Evolutionary conservation across 352 stramenopile species (phyloP).

Genomic region (Pythium pyrilobum): DNA sequence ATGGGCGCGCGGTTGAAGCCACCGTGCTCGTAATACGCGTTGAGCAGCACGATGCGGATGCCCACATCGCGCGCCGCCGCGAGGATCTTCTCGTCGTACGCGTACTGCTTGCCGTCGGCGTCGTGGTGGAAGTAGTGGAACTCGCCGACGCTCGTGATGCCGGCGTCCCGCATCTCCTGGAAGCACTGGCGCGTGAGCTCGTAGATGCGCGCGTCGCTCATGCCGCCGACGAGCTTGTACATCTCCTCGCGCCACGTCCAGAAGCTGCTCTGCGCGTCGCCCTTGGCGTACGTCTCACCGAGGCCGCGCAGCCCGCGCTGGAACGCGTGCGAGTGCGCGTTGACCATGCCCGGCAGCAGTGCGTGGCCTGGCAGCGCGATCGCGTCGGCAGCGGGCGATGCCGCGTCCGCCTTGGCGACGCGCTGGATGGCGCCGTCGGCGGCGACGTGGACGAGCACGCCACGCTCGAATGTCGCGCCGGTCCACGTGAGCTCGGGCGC

Average conservation of each 20-base stretch:
- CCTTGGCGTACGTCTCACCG: conserved; percentile 69
- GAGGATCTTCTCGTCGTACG: conserved; percentile 68
- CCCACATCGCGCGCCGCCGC: conserved; percentile 53
- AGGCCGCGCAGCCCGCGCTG: conserved; percentile 63
- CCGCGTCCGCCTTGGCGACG: conserved; percentile 16
- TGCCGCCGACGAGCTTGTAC: conserved; percentile 70
- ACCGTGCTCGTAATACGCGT: conserved; percentile 71
- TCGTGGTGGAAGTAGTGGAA: conserved; percentile 83
- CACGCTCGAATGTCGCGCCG: conserved; percentile 40
- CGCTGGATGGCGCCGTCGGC: conserved; percentile 38
- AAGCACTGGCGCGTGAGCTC: conserved; percentile 71
- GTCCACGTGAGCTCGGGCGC: conserved; percentile 67
- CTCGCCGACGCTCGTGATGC: conserved; percentile 72
- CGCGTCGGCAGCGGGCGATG: background rate
- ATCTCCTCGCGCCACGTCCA: conserved; percentile 83
- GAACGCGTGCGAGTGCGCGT: conserved; percentile 79
- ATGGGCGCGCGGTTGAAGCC: conserved; percentile 58
- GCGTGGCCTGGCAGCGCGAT: conserved; percentile 39
- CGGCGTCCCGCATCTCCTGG: conserved; percentile 68
- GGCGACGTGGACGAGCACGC: conserved; percentile 47
- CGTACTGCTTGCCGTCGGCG: conserved; percentile 42
- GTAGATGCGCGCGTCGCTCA: conserved; percentile 62
- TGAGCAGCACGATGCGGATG: conserved; percentile 70
- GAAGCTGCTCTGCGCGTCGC: conserved; percentile 45
- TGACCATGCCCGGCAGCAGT: conserved; percentile 68